phyloP scores from a whole-genome alignment of 2,329 filamentous ascomycete species.

The Bipolaris cookei region DNA sequence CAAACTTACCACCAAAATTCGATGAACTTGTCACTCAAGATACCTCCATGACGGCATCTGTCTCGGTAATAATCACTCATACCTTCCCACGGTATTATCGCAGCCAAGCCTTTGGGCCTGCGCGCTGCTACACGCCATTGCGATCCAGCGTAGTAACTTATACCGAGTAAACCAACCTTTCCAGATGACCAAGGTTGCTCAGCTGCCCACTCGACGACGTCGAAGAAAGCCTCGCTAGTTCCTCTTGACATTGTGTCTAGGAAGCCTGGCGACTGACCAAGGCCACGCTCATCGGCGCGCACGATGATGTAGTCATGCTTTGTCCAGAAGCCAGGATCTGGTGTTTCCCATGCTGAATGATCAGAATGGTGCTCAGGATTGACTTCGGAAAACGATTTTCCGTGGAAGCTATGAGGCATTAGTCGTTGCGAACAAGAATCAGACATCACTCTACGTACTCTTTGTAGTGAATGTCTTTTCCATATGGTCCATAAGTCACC shows the following conservation, averaged over 20 bases:
- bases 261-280: constrained; percentile 60
- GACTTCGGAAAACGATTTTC: constrained; percentile 54
- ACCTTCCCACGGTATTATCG: constrained; percentile 63
- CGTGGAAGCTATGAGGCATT: constrained; percentile 52
- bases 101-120: constrained; percentile 58
- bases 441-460: constrained; percentile 41
- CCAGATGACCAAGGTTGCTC: constrained; percentile 59
- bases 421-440: background rate
- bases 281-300: constrained; percentile 58
- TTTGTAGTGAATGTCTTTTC: constrained; percentile 72
- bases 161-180: constrained; percentile 59
- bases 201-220: constrained; percentile 60
- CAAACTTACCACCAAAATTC: constrained; percentile 62
- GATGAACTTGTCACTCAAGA: constrained; percentile 47
- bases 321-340: constrained; percentile 51
- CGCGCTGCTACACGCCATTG: constrained; percentile 63
- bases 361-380: constrained; percentile 45
- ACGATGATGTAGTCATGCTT: constrained; percentile 48
- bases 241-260: constrained; percentile 61
- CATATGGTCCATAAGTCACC: constrained; percentile 75
- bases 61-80: constrained; percentile 63
- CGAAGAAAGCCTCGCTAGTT: constrained; percentile 60
- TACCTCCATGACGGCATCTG: constrained; percentile 51
- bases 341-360: constrained; percentile 56
- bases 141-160: constrained; percentile 60